Evolutionary conservation across 768 basidiomycete species (phyloP), one percentile per base, ranked within the genome.

Genomic region (Dentipellis sp.): DNA sequence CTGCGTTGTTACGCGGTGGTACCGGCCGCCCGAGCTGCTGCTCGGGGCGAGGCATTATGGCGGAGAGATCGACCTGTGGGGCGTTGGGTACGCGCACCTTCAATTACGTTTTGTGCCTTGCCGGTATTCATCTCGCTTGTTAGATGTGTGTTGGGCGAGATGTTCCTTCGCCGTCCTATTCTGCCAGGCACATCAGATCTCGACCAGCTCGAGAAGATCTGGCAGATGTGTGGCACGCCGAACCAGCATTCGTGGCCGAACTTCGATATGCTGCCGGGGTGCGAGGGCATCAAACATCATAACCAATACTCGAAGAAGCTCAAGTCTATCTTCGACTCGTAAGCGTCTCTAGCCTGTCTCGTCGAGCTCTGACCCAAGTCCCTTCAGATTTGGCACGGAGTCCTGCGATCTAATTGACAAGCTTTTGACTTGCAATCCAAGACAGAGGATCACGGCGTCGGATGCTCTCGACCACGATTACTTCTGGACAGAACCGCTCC

Each of bases 51-150:
- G 85, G 48, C 82, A 89, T 58, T 98, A 99, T 62, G 92, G 92
- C 9, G 89, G 91, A 0, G 91, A 93, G 62, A 87, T 99, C 45
- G 97, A 99, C 69, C 86, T 99, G 64, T 99, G 97, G 97, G 93
- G 95, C 7, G 84, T 98, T 53, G 97, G 95, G 84, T 94, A 67
- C 63, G 83, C 74, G 23, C 21, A 11, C 17, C 38, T 12, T 16
- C 12, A 21, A 23, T 10, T 12, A 11, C 16, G 39, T 29, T 29
- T 50, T n/a, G 19, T 21, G 39, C 50, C 6, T 29, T 49, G 12
- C 21, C 16, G 23, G 3, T 21, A 39, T 52, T 58, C 37, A 59
- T 49, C 1, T 6, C 46, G 40, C 7, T 42, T 29, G 29, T 5
- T 59, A 94, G 92, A 7, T 97, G 95, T 69, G 91, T 97, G 29